These are phyloP conservation scores for Candida mesenterica DNA, from an alignment of 1,139 yeast species.

Conservation along the genomic window DNA sequence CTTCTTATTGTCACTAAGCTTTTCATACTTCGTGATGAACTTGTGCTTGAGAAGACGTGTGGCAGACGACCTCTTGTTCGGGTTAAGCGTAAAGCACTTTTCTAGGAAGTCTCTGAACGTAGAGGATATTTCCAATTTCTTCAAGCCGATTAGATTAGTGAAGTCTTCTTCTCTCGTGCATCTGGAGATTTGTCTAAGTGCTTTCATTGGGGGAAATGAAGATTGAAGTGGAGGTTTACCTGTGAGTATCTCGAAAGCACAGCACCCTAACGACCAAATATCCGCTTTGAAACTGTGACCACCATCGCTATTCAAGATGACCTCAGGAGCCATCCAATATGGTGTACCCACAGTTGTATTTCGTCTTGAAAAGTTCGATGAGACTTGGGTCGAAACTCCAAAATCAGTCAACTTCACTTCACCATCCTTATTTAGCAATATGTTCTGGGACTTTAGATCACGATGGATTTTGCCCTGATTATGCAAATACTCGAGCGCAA, in stretches of 20 bases:
- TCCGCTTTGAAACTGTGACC: constrained; percentile 91
- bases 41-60: constrained; percentile 55
- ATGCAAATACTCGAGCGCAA: constrained; percentile 72
- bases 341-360: constrained; percentile 98
- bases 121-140: constrained; percentile 22
- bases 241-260: constrained; percentile 77
- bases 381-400: constrained; percentile 90
- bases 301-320: constrained; percentile 67
- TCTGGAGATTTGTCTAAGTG: constrained; percentile 50
- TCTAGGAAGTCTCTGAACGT: constrained; percentile 55
- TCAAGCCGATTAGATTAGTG: constrained; percentile 28
- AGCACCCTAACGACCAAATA: constrained; percentile 94
- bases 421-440: constrained; percentile 64
- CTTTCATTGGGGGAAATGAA: constrained; percentile 75
- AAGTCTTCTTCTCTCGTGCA: constrained; percentile 36
- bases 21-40: constrained; percentile 42
- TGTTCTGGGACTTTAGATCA: constrained; percentile 84
- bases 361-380: constrained; percentile 71
- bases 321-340: constrained; percentile 99
- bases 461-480: constrained; percentile 79
- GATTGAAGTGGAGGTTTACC: constrained; percentile 82
- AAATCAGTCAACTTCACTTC: constrained; percentile 93
- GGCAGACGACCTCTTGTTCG: constrained; percentile 59
- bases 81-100: constrained; percentile 64
- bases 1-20: constrained; percentile 15